Conservation (phyloP, 192 early-diverging fungal species). For the Backusella tarrabulga region DNA sequence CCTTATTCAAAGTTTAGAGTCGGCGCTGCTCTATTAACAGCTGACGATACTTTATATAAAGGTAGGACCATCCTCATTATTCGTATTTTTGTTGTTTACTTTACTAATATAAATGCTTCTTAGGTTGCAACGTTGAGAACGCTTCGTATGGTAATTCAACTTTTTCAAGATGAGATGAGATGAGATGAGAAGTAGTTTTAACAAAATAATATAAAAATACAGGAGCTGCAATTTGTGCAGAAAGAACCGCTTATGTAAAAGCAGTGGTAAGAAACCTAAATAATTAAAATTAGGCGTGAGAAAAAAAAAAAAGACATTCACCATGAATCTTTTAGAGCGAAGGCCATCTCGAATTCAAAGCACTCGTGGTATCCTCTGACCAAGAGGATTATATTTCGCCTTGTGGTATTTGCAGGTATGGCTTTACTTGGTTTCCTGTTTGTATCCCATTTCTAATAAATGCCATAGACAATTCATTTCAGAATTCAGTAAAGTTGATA, state of each 20-base stretch:
- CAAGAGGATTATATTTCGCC: constrained; percentile 47
- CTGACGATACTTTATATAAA: constrained; percentile 58
- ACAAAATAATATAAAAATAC: constrained; percentile 14
- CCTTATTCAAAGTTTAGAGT: constrained; percentile 94
- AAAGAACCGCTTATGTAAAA: constrained; percentile 86
- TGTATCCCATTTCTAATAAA: neutral
- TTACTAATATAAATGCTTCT: neutral
- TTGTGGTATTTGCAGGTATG: constrained; percentile 43
- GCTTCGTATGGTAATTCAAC: constrained; percentile 68
- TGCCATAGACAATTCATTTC: constrained; percentile 70
- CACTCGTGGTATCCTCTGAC: constrained; percentile 78
- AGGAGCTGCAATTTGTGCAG: constrained; percentile 84
- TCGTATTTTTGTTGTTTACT: neutral
- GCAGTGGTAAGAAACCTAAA: constrained; percentile 64
- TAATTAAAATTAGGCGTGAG: neutral
- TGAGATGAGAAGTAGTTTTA: neutral
- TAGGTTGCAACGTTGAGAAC: constrained; percentile 87
- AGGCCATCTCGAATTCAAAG: constrained; percentile 71
- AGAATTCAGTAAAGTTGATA: constrained; percentile 68
- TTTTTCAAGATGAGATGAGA: constrained; percentile 9
- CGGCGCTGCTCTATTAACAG: constrained; percentile 77
- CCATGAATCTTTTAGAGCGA: constrained; percentile 51
- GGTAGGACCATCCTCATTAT: constrained; percentile 32
- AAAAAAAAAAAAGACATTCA: neutral
- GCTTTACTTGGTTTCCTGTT: neutral